A percentile compares a stretch with the other conserved stretches of the same genome.
phyloP scores from a whole-genome alignment of 495 filamentous ascomycete species.

The Oidiodendron maius region DNA sequence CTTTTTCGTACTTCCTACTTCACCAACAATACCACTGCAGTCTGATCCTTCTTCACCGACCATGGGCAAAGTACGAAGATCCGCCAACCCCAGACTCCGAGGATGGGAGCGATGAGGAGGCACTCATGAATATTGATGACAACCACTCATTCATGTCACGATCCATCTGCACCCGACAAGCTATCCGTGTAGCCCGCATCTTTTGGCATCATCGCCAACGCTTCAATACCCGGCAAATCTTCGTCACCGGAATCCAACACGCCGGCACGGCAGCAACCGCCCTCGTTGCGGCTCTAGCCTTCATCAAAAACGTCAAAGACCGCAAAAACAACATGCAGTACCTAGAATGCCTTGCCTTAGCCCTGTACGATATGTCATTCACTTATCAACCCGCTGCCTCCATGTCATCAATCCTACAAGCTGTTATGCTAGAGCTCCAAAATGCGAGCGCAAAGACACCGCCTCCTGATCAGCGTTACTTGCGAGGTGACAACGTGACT shows the following conservation, averaged over 20 bases:
- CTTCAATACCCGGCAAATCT: constrained; percentile 40
- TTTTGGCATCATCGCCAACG: constrained; percentile 46
- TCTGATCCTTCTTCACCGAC: constrained; percentile 43
- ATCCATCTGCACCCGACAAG: constrained; percentile 45
- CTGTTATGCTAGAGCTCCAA: constrained; percentile 12
- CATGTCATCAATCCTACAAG: constrained; percentile 13
- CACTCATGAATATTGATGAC: constrained; percentile 21
- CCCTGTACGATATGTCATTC: constrained; percentile 8
- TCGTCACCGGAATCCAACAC: constrained; percentile 40
- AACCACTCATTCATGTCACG: constrained; percentile 37
- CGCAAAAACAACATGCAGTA: constrained; percentile 27
- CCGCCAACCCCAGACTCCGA: constrained; percentile 17
- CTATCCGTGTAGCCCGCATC: constrained; percentile 41
- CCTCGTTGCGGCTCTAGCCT: constrained; percentile 42
- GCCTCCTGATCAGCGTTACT: neutral
- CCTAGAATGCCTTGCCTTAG: constrained; percentile 9
- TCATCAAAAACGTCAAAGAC: constrained; percentile 39
- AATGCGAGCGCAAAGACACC: constrained; percentile 4
- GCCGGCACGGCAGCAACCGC: constrained; percentile 46
- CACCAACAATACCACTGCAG: constrained; percentile 47
- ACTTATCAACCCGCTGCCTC: constrained; percentile 12
- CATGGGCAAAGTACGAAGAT: constrained; percentile 40
- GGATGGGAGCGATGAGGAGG: constrained; percentile 14
- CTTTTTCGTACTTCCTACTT: constrained; percentile 43
- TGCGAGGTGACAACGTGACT: neutral